Base-by-base conservation (phyloP, 352 stramenopile genomes). In the Pythium rishiriense region DNA sequence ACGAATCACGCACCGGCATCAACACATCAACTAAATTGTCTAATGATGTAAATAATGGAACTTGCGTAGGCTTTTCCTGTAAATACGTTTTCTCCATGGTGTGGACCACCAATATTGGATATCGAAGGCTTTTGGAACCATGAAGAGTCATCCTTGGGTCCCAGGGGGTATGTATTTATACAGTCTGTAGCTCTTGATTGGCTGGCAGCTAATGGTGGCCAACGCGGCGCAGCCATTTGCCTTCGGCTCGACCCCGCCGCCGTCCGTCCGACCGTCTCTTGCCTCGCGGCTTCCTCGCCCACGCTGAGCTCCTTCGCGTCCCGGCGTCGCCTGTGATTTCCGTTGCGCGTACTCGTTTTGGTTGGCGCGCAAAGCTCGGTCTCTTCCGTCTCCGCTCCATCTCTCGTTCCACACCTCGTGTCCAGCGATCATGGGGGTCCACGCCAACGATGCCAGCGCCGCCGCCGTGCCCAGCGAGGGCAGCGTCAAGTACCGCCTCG, bases 401-500 rank as follows among this genome's bases (percentile, higher is more conserved):
- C 37, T 43, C 37, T 43, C 37, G 37, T 8, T 21, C 12, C 37
- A 43, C 19, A 35, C 31, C n/a, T n/a, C n/a, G n/a, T n/a, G n/a
- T n/a, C n/a, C n/a, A n/a, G n/a, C 37, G 15, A 50, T 25, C 47
- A 78, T 79, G 72, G 72, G 69, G 39, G 59, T 79, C 66, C 72
- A 73, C 51, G 66, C 72, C 15, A 79, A 72, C 53, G 72, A 76
- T 47, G 48, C 62, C 50, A 2, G 62, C 31, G 57, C 54, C 11
- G 55, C 46, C 10, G 56, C 62, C 24, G 65, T 68, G 22, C 52
- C 58, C 41, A 66, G 57, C 15, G 57, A 68, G 24, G 66, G 67
- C 41, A 61, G 73, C 48, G 77, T 93, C 74, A 94, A 94, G 76
- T 94, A 93, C 73, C 83, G 73, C 43, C 72, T 94, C 12, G 85